Percentiles rank a stretch among this genome's conserved stretches.
Conservation (phyloP, 148 eudicot genomes). For the Vaccinium corymbosum region DNA sequence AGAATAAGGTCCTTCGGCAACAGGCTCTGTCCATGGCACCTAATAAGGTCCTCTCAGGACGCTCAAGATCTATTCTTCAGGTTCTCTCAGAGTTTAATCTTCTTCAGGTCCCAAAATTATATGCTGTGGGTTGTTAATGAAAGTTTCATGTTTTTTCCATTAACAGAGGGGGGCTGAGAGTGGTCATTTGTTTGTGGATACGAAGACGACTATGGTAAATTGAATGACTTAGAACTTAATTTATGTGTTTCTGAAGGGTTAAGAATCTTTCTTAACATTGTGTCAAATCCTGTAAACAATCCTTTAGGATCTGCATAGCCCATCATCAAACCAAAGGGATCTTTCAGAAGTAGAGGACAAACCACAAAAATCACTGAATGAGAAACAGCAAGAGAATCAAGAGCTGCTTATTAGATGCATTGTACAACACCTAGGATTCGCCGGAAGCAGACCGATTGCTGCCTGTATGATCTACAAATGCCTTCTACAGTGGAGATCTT, state of each 20-base stretch:
- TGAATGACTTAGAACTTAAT: conserved; percentile 3
- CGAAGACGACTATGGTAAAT: conserved; percentile 50
- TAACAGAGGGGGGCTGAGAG: conserved; percentile 84
- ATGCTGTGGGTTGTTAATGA: conserved; percentile 2
- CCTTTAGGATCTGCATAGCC: conserved; percentile 78
- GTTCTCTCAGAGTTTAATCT: conserved; percentile 31
- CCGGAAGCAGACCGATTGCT: conserved; percentile 80
- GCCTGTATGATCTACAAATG: conserved; percentile 93
- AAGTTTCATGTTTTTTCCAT: conserved; percentile 12
- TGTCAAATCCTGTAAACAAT: conserved; percentile 4
- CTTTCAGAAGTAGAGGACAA: conserved; percentile 72
- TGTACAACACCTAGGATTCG: conserved; percentile 72
- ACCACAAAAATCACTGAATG: conserved; percentile 94
- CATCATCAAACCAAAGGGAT: conserved; percentile 67
- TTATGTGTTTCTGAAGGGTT: neutral
- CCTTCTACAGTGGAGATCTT: conserved; percentile 97
- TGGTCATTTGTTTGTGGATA: conserved; percentile 49
- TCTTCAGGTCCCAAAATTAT: neutral
- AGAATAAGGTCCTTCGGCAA: conserved; percentile 95
- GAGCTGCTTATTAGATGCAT: conserved; percentile 77
- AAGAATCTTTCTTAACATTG: conserved; percentile 4
- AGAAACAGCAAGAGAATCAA: conserved; percentile 92
- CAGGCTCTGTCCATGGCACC: conserved; percentile 97
- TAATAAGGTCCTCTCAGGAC: conserved; percentile 72
- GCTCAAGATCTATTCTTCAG: conserved; percentile 91